Evolutionary conservation across 441 rosid species (phyloP), one percentile per base, ranked within the genome.

Genomic region (Erysimum cheiri): DNA sequence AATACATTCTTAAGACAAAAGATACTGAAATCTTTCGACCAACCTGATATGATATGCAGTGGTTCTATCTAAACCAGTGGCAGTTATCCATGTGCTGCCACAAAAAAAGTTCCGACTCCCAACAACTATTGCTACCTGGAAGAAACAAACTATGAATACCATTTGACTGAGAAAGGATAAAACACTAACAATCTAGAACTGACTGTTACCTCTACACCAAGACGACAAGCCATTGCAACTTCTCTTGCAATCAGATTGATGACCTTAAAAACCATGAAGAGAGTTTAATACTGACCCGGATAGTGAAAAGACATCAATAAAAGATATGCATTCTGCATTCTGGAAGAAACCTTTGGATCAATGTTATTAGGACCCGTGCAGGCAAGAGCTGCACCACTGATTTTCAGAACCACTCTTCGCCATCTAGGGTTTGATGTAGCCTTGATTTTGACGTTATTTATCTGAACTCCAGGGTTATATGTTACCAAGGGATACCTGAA

Each of bases 41-140:
- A 63, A 94, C 99, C 98, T 92, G 74, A 86, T 87, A 77, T 94
- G 98, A 77, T 90, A 92, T 6, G 89, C 93, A 67, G 93, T 84
- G 68, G 81, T 85, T 81, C 96, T 87, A 71, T 90, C 98, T 80
- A 85, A 77, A 49, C 96, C 92, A 12, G 88, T 88, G 43, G 89
- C 85, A 60, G 85, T 77, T 33, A 93, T 80, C 97, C 97, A 93
- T 2, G 92, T 77, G 52, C 87, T 83, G 58, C 96, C 88, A 73
- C 96, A 86, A 73, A 93, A 93, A 67, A 93, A 84, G 77, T 93
- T 93, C 52, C 98, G 88, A 73, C 96, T 88, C 77, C 98, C 98
- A 80, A 93, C 85, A 64, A 90, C 93, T 69, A 92, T 85, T 3
- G 97, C 93, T 54, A 90, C 88, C 97, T 91, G 77, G 24, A 80